Conservation (phyloP, 306 rosid species). For the Acacia confusa region DNA sequence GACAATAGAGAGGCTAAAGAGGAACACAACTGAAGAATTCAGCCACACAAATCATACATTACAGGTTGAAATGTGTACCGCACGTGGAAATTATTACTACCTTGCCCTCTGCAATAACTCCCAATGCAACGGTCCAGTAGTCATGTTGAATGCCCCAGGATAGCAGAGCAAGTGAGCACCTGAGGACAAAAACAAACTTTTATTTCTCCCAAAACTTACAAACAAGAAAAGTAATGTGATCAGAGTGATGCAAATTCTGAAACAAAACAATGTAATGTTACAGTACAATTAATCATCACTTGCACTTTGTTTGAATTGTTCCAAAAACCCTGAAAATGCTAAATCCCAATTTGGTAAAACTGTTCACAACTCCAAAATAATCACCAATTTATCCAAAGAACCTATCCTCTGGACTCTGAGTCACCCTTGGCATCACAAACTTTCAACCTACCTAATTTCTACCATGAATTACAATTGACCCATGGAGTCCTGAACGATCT, state of each 20-base stretch:
- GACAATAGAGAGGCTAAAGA: slow-evolving; percentile 5
- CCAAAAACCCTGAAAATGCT: neutral
- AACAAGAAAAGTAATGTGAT: slow-evolving; percentile 15
- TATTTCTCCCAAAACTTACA: slow-evolving; percentile 30
- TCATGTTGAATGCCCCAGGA: slow-evolving; percentile 99
- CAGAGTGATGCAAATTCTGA: neutral
- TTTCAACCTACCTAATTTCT: neutral
- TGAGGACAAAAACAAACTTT: slow-evolving; percentile 41
- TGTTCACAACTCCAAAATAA: neutral
- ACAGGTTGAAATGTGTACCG: slow-evolving; percentile 15
- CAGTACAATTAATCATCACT: slow-evolving; percentile 2
- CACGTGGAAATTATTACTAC: slow-evolving; percentile 37
- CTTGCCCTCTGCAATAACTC: slow-evolving; percentile 92
- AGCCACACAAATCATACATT: neutral
- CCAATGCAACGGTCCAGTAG: slow-evolving; percentile 99
- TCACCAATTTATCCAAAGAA: neutral
- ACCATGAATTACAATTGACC: neutral
- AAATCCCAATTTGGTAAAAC: neutral
- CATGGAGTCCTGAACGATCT: neutral
- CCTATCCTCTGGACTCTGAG: neutral
- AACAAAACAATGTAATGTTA: slow-evolving; percentile 19
- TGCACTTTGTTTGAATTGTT: neutral
- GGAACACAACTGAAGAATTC: neutral
- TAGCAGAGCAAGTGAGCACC: slow-evolving; percentile 98
- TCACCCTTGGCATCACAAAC: neutral